Conservation (phyloP, 2,329 filamentous ascomycete genomes). For the Tetracladium maxilliforme region DNA sequence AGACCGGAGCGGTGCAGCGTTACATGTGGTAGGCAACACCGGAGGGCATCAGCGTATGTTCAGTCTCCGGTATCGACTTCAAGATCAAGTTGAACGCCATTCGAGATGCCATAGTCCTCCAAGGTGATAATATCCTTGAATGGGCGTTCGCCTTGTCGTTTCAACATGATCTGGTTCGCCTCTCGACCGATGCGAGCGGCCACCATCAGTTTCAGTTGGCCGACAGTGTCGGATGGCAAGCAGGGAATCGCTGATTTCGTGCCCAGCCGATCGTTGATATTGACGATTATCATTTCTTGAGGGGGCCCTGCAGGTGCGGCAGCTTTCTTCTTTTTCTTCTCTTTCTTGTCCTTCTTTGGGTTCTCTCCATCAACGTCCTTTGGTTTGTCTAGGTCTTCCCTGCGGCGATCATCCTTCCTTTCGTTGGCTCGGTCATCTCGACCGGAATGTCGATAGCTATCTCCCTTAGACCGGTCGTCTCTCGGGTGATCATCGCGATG, state of each 20-base stretch:
- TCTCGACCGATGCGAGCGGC: constrained; percentile 79
- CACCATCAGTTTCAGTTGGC: constrained; percentile 82
- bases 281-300: constrained; percentile 85
- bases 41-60: too few relatives aligned
- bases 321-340: constrained; percentile 4
- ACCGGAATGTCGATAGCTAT: too few relatives aligned
- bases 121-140: constrained; percentile 85
- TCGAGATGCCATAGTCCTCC: constrained; percentile 87
- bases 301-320: constrained; percentile 13
- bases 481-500: too few relatives aligned
- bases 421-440: too few relatives aligned
- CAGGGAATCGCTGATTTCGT: constrained; percentile 94
- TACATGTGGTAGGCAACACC: too few relatives aligned
- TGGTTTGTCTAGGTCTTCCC: too few relatives aligned
- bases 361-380: too few relatives aligned
- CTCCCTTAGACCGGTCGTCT: too few relatives aligned
- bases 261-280: constrained; percentile 87
- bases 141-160: constrained; percentile 80
- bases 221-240: constrained; percentile 68
- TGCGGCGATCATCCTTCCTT: too few relatives aligned
- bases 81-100: constrained; percentile 45
- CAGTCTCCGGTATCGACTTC: constrained; percentile 1
- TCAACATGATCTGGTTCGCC: constrained; percentile 81
- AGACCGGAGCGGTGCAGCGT: too few relatives aligned
- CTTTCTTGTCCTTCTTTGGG: too few relatives aligned